Evolutionary conservation across 768 basidiomycete genomes (phyloP).

Genomic region (Auricularia auricula-judae): DNA sequence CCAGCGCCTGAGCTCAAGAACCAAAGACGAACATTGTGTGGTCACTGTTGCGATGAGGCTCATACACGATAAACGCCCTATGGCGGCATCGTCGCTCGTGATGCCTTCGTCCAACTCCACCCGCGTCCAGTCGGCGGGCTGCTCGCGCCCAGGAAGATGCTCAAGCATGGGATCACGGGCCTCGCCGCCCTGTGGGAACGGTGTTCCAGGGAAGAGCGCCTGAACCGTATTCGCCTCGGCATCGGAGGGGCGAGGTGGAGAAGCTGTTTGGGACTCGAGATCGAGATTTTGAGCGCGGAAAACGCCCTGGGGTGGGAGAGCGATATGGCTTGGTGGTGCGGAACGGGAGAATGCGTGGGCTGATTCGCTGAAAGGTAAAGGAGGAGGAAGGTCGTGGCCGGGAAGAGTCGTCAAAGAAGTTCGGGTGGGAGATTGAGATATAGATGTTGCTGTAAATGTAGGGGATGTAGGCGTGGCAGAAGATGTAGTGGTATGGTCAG

Average conservation of each 20-base stretch:
- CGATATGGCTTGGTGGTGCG: neutral
- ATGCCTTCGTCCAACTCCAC: slow-evolving; percentile 2
- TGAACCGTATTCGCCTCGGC: neutral
- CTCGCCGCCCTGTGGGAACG: neutral
- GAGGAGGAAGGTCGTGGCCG: neutral
- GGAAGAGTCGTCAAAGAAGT: neutral
- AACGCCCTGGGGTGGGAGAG: neutral
- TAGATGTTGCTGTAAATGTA: neutral
- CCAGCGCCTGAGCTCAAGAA: neutral
- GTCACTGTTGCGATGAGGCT: slow-evolving; percentile 82
- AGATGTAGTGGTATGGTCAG: no score
- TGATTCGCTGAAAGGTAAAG: neutral
- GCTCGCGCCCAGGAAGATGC: neutral
- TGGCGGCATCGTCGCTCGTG: slow-evolving; percentile 58
- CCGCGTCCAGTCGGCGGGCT: neutral
- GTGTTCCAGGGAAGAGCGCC: neutral
- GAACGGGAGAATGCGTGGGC: neutral
- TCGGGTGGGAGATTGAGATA: neutral
- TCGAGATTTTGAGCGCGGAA: neutral
- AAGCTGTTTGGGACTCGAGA: neutral
- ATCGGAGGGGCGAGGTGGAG: slow-evolving; percentile 3
- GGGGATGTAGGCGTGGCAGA: neutral
- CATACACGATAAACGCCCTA: slow-evolving; percentile 86
- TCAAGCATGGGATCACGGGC: neutral
- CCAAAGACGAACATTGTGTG: slow-evolving; percentile 50